These are phyloP conservation scores for Physocladia obscura DNA, from an alignment of 192 early-diverging fungal species.

Conservation along the genomic window DNA sequence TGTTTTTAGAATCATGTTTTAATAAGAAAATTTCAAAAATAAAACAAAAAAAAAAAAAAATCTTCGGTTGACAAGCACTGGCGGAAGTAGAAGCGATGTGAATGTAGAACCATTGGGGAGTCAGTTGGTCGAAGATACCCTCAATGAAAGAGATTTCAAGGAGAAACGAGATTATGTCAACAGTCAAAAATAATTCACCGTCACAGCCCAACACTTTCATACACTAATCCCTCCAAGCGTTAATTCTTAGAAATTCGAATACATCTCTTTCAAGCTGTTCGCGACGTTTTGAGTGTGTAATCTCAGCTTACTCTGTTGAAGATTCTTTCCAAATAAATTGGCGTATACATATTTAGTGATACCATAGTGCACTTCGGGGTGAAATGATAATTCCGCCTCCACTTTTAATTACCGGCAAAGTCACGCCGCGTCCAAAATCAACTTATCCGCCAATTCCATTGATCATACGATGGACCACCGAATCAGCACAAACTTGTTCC, in stretches of 20 bases:
- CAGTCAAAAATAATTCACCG: no score
- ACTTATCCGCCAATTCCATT: conserved; percentile 55
- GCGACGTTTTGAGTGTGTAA: conserved; percentile 53
- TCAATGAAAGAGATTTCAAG: no score
- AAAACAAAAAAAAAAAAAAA: no score
- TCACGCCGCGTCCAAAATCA: conserved; percentile 55
- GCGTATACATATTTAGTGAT: conserved; percentile 50
- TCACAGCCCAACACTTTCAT: no score
- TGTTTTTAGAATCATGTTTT: no score
- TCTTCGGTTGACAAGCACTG: no score
- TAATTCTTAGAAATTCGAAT: conserved; percentile 38
- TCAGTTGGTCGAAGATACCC: no score
- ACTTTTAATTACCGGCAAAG: conserved; percentile 31
- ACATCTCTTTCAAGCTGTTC: conserved; percentile 40
- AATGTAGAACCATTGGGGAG: no score
- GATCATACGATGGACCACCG: conserved; percentile 42
- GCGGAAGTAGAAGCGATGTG: no score
- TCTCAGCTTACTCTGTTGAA: conserved; percentile 48
- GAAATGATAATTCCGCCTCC: conserved; percentile 53
- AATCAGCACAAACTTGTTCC: conserved; percentile 53
- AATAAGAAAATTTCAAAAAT: no score
- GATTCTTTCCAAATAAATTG: conserved; percentile 51
- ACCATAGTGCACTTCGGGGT: conserved; percentile 44
- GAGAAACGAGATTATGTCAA: no score
- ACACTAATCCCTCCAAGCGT: conserved; percentile 30